Percentiles rank a stretch among this genome's conserved stretches.
phyloP scores from a whole-genome alignment of 2,329 filamentous ascomycete species.

The Dichotomopilus funicola region DNA sequence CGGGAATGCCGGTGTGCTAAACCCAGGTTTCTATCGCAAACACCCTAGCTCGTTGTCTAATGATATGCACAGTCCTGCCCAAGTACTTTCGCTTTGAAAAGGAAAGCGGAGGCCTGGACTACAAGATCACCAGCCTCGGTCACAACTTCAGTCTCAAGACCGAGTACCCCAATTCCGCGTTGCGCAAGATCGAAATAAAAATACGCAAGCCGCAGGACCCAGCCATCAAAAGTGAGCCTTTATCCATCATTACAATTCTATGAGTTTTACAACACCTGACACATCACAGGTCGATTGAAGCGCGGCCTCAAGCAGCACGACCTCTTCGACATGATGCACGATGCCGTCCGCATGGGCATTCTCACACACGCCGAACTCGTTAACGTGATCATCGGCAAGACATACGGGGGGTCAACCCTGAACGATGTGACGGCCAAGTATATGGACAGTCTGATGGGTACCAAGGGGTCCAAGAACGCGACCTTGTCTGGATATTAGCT shows the following conservation, averaged over 20 bases:
- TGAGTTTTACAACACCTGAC: background rate
- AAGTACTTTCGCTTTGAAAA: constrained; percentile 24
- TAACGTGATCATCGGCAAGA: constrained; percentile 22
- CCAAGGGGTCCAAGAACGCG: constrained; percentile 11
- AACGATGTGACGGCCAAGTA: constrained; percentile 26
- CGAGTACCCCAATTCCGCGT: constrained; percentile 23
- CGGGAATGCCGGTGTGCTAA: constrained; percentile 4
- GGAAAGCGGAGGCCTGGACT: constrained; percentile 24
- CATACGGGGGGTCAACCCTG: constrained; percentile 21
- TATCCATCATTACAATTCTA: too few species aligned
- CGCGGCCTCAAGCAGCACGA: constrained; percentile 26
- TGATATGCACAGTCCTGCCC: constrained; percentile 12
- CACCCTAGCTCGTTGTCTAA: too few species aligned
- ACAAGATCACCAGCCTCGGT: constrained; percentile 26
- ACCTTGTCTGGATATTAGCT: background rate
- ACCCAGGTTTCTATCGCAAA: too few species aligned
- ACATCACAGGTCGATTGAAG: constrained; percentile 21
- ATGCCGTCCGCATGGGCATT: constrained; percentile 24
- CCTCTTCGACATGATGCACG: constrained; percentile 24
- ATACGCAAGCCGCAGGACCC: constrained; percentile 23
- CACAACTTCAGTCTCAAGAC: constrained; percentile 25
- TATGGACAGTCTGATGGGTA: constrained; percentile 18
- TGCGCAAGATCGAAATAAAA: constrained; percentile 26
- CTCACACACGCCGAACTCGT: constrained; percentile 26
- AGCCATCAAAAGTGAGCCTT: constrained; percentile 23